Evolutionary conservation across 495 filamentous ascomycete species (phyloP), one percentile per base, ranked within the genome.

Genomic region (Penicillium longicatenatum): DNA sequence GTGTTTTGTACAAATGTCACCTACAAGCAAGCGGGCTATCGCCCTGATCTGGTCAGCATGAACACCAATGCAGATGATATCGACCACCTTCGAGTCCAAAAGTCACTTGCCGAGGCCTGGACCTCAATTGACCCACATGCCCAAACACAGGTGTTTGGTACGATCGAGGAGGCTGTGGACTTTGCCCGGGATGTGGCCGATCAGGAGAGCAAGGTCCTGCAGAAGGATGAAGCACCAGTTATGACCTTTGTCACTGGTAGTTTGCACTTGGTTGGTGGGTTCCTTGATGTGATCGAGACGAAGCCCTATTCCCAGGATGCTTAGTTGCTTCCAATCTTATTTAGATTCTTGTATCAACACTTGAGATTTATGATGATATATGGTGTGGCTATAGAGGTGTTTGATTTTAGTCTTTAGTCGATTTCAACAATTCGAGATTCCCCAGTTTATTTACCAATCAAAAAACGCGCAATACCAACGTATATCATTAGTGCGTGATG

Each of bases 1-100:
- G 75, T 97, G 8, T 97, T 98, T 73, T 96, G 90, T 65, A 89
- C 92, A 0, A 97, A 97, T 54, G 81, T 90, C 46, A 96, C 93
- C 2, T 92, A 87, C 71, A 82, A 82, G 16, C 68, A 81, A 37
- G 77, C 78, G 2, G 91, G 89, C 0, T 96, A 88, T 70, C 87
- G 77, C 21, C 73, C 82, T 54, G 92, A 96, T 67, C 85, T 96
- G 45, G 82, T 95, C 41, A 91, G 86, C 64, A 78, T 88, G 67
- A 90, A 90, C 59, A 82, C 86, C 8, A 85, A 91, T 60, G 75
- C 85, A 6, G 70, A 72, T 3, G 88, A 87, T 16, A 79, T 97
- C 20, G 82, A 85, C 39, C 81, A 79, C 5, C 73, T 96, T 22
- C 85, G 83, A 4, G 84, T 90, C 45, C 94, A 98, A 70, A 85